These are phyloP conservation scores for Wickerhamomyces canadensis DNA, from an alignment of 805 yeast species.

Conservation along the genomic window DNA sequence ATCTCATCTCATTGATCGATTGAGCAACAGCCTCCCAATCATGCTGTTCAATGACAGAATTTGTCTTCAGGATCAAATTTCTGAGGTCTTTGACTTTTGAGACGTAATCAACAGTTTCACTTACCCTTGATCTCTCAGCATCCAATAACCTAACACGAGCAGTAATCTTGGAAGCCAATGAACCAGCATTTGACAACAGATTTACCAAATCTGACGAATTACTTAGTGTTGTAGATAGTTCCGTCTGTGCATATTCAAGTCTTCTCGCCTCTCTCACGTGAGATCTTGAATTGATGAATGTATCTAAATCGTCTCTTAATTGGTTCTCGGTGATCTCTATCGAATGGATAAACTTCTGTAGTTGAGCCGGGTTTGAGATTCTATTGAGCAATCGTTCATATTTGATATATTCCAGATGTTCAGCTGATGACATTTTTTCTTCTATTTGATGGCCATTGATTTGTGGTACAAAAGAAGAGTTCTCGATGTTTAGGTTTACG, in stretches of 20 bases:
- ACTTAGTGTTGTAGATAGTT: constrained; percentile 53
- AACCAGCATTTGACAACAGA: constrained; percentile 54
- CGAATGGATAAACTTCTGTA: constrained; percentile 20
- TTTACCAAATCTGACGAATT: constrained; percentile 51
- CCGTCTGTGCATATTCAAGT: constrained; percentile 56
- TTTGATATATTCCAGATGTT: constrained; percentile 6
- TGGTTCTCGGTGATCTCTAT: constrained; percentile 21
- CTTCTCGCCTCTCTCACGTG: constrained; percentile 29
- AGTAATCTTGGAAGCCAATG: constrained; percentile 61
- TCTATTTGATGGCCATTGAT: neutral
- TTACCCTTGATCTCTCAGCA: constrained; percentile 60
- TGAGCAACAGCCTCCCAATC: constrained; percentile 79
- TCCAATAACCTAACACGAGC: constrained; percentile 66
- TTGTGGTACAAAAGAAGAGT: too few relatives aligned
- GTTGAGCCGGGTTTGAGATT: constrained; percentile 18
- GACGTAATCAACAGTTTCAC: constrained; percentile 58
- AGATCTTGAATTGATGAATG: constrained; percentile 19
- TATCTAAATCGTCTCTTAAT: constrained; percentile 19
- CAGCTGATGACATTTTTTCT: constrained; percentile 1
- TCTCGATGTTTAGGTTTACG: neutral
- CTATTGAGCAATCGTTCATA: constrained; percentile 20
- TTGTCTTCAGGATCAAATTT: constrained; percentile 56
- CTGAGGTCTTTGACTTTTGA: constrained; percentile 61
- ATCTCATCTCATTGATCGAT: constrained; percentile 48
- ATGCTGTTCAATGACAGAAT: constrained; percentile 59